These are phyloP conservation scores for Gracilariopsis chorda DNA, from an alignment of 23 red algal species.

Conservation along the genomic window DNA sequence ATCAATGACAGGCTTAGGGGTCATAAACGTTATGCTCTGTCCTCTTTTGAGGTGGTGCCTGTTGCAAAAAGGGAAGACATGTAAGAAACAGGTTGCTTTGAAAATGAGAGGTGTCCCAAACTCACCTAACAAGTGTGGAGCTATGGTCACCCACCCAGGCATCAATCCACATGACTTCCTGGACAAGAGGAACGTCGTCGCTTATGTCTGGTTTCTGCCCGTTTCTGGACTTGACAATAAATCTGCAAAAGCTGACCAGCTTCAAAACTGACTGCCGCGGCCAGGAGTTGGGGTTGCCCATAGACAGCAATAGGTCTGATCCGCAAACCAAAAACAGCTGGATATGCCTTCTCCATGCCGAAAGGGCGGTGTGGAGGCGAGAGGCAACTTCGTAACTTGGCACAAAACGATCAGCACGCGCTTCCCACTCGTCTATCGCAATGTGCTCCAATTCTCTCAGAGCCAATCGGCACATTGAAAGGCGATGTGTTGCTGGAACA, in stretches of 20 bases:
- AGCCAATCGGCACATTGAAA: constrained; percentile 32
- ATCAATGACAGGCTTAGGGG: constrained; percentile 24
- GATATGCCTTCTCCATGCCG: neutral
- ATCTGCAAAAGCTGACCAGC: neutral
- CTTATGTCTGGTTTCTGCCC: neutral
- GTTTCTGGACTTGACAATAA: constrained; percentile 6
- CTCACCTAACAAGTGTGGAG: constrained; percentile 54
- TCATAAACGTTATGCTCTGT: constrained; percentile 40
- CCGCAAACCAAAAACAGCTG: constrained; percentile 30
- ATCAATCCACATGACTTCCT: neutral
- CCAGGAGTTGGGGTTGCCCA: constrained; percentile 25
- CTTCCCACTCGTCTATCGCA: constrained; percentile 29
- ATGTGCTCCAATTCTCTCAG: neutral
- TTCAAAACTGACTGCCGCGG: constrained; percentile 1
- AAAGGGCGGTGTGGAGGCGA: neutral
- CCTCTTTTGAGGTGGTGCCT: constrained; percentile 30
- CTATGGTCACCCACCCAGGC: constrained; percentile 18
- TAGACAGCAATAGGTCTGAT: neutral
- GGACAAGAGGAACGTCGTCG: neutral
- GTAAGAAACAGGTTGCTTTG: neutral
- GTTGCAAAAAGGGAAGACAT: neutral
- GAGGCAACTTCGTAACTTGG: constrained; percentile 7
- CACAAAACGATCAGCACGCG: neutral
- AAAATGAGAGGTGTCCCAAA: neutral
- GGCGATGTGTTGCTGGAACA: constrained; percentile 20